Base-by-base conservation (phyloP, 1,284 basidiomycete genomes). In the Boletus albobrunnescens region DNA sequence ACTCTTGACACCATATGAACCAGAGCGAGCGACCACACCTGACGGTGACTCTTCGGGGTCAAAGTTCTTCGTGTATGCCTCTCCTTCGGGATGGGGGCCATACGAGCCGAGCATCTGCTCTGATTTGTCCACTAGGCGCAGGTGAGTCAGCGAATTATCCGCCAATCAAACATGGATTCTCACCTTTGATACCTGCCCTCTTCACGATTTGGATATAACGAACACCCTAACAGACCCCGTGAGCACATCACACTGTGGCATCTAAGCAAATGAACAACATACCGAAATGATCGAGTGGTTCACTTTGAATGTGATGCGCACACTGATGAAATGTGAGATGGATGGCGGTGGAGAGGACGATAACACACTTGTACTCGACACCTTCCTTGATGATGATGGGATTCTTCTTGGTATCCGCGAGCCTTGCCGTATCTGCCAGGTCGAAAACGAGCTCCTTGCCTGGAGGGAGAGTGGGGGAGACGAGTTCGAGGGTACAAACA, bases 21-120 rank as follows among this genome's bases (percentile, higher is more conserved):
- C 90, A 28, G 74, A 72, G 44, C 92, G 87, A 38, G 89, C 91
- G 30, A 94, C 49, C 71, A 88, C 72, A n/a, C 91, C 91, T 42
- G 82, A 82, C 4, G 89, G 89, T 19, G 87, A 86, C 58, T 87
- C 82, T 56, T 90, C 88, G 3, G 84, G 71, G 5, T 84, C 82
- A 64, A 91, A 90, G 67, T 84, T 77, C 68, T 85, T 87, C 49
- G 56, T 66, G 59, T 87, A 85, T 7, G 82, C 59, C 38, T 79
- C 71, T 23, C 76, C 80, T 3, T 76, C 65, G 13, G 84, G 75
- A 49, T 74, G 68, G 22, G 86, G 84, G 6, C 87, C 84, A 65
- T 90, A 94, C 3, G 89, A 92, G 23, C 91, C 92, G 28, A 94
- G 78, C 92, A 94, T 94, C 61, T 89, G 80, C 59, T 94, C 91